These are phyloP conservation scores for Leccinum rimulosum DNA, from an alignment of 768 basidiomycete genomes.

Conservation along the genomic window DNA sequence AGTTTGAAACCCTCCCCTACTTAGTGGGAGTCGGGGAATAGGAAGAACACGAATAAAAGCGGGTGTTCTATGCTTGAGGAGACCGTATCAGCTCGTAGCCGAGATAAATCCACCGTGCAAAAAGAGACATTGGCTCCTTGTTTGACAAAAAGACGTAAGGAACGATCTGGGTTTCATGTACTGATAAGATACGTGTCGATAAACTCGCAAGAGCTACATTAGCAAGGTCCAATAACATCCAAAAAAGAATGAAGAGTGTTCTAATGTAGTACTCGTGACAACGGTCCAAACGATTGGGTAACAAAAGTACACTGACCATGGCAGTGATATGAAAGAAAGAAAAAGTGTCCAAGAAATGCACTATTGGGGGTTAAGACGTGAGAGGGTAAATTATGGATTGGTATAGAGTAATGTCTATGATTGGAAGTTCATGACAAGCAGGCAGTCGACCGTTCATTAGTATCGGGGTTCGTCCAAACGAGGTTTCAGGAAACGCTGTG, in stretches of 20 bases:
- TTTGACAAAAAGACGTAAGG: background rate
- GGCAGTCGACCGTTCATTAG: conserved; percentile 1
- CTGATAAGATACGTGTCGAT: background rate
- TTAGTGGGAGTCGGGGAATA: too few relatives aligned
- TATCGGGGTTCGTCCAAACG: conserved; percentile 15
- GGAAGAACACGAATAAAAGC: too few relatives aligned
- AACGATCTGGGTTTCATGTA: background rate
- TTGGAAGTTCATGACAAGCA: background rate
- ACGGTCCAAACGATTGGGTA: background rate
- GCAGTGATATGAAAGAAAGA: background rate
- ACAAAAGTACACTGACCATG: conserved; percentile 1
- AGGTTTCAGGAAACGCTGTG: conserved; percentile 17
- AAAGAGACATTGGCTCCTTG: too few relatives aligned
- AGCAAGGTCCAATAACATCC: conserved; percentile 9
- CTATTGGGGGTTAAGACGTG: background rate
- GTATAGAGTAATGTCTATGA: conserved; percentile 5
- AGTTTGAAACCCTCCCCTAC: too few relatives aligned
- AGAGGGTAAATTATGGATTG: conserved; percentile 1
- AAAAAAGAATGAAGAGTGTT: background rate
- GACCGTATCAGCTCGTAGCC: too few relatives aligned
- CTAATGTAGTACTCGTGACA: background rate
- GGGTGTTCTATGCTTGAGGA: too few relatives aligned
- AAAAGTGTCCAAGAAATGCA: background rate
- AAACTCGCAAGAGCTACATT: conserved; percentile 6
- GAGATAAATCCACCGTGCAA: too few relatives aligned